Percentiles rank a stretch among this genome's conserved stretches.
Evolutionary conservation across 2,329 filamentous ascomycete species (phyloP).

Genomic region (Dactylellina leptospora): DNA sequence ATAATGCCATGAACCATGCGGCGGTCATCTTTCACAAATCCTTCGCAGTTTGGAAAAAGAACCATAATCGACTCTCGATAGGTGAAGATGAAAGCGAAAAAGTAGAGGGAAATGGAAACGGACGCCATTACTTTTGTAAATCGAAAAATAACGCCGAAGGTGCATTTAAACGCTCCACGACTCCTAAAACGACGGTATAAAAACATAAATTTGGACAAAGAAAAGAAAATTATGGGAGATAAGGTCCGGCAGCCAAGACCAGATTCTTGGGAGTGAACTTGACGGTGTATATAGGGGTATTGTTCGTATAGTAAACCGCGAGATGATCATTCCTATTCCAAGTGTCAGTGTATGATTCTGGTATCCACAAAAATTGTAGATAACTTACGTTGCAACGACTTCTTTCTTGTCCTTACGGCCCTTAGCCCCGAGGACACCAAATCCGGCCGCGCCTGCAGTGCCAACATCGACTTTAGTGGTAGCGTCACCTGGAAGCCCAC

Average conservation of each 20-base stretch:
- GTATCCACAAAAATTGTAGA: constrained; percentile 54
- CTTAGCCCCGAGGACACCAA: constrained; percentile 55
- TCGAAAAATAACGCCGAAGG: neutral
- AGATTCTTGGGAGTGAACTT: constrained; percentile 95
- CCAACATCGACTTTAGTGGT: constrained; percentile 62
- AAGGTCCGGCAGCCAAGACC: constrained; percentile 70
- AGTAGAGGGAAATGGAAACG: neutral
- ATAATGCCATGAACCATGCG: too few species aligned
- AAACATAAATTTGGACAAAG: constrained; percentile 61
- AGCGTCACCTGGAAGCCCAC: constrained; percentile 61
- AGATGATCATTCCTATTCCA: constrained; percentile 84
- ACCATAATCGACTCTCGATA: too few species aligned
- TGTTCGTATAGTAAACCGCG: constrained; percentile 93
- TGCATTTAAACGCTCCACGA: constrained; percentile 40
- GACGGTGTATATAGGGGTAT: constrained; percentile 91
- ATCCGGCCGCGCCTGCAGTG: constrained; percentile 65
- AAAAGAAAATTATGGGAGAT: constrained; percentile 41
- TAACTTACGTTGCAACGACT: constrained; percentile 58
- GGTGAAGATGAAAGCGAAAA: neutral
- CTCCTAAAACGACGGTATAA: neutral
- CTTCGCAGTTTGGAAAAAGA: too few species aligned
- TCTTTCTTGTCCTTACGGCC: constrained; percentile 54
- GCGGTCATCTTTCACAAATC: too few species aligned
- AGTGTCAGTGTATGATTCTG: too few species aligned
- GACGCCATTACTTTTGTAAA: constrained; percentile 1